Evolutionary conservation across 179 eudicot species (phyloP).

Genomic region (Drosera spatulata): DNA sequence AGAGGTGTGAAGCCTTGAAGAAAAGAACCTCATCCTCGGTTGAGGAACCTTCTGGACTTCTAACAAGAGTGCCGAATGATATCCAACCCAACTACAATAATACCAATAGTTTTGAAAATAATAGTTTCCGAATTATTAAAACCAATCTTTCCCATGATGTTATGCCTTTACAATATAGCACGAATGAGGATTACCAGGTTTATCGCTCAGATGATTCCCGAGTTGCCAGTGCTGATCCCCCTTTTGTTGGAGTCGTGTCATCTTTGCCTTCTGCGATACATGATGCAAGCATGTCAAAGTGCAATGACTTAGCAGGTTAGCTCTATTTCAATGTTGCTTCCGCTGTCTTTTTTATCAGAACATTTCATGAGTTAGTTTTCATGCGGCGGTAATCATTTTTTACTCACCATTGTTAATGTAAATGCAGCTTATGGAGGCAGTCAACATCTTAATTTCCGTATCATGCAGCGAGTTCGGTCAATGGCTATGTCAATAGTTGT

Average conservation of each 20-base stretch:
- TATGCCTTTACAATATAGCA: slow-evolving; percentile 86
- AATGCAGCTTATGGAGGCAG: slow-evolving; percentile 25
- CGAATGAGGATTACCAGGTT: slow-evolving; percentile 82
- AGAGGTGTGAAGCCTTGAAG: slow-evolving; percentile 44
- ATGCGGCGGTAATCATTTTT: too few relatives aligned
- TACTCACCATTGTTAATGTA: neutral
- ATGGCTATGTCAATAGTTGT: slow-evolving; percentile 9
- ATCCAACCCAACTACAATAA: slow-evolving; percentile 63
- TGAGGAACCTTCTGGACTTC: slow-evolving; percentile 27
- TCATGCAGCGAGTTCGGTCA: slow-evolving; percentile 6
- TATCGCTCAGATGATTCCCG: slow-evolving; percentile 33
- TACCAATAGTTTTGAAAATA: slow-evolving; percentile 38
- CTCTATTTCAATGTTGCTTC: too few relatives aligned
- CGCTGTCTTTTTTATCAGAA: too few relatives aligned
- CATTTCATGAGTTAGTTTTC: too few relatives aligned
- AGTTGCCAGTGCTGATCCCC: slow-evolving; percentile 24
- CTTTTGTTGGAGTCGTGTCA: slow-evolving; percentile 12
- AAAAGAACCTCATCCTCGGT: slow-evolving; percentile 25
- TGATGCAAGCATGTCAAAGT: too few relatives aligned
- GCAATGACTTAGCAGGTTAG: too few relatives aligned
- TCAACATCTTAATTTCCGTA: slow-evolving; percentile 12
- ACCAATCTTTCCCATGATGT: slow-evolving; percentile 52
- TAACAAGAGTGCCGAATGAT: slow-evolving; percentile 44
- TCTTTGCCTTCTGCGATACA: slow-evolving; percentile 13
- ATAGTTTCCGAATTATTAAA: slow-evolving; percentile 32